Conservation (phyloP, 2,329 filamentous ascomycete genomes). For the Venturia effusa region DNA sequence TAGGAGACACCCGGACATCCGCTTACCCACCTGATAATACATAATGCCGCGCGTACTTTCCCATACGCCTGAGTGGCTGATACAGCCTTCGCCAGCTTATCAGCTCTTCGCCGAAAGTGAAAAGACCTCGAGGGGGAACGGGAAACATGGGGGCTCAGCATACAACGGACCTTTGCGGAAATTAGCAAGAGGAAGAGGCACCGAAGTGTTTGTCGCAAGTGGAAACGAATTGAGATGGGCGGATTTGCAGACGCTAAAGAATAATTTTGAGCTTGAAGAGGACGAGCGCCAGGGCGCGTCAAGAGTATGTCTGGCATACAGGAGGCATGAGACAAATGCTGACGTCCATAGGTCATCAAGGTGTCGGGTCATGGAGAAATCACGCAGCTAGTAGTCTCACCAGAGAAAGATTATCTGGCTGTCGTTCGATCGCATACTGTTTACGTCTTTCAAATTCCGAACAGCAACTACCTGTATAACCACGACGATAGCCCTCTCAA, state of each 20-base stretch:
- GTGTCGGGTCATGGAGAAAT: slow-evolving; percentile 73
- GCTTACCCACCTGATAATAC: neutral
- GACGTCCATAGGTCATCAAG: slow-evolving; percentile 52
- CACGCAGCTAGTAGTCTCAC: slow-evolving; percentile 74
- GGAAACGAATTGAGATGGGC: slow-evolving; percentile 90
- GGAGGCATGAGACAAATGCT: neutral
- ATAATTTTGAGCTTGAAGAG: slow-evolving; percentile 8
- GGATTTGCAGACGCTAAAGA: slow-evolving; percentile 68
- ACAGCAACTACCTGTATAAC: slow-evolving; percentile 54
- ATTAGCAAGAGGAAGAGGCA: slow-evolving; percentile 63
- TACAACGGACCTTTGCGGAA: slow-evolving; percentile 41
- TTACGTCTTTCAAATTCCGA: slow-evolving; percentile 77
- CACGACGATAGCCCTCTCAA: slow-evolving; percentile 60
- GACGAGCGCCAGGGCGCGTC: neutral
- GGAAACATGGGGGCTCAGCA: slow-evolving; percentile 19
- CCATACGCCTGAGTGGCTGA: slow-evolving; percentile 82
- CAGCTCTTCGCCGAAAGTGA: slow-evolving; percentile 49
- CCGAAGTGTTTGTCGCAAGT: slow-evolving; percentile 79
- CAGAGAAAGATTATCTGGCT: slow-evolving; percentile 69
- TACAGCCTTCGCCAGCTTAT: slow-evolving; percentile 64
- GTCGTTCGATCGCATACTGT: slow-evolving; percentile 80
- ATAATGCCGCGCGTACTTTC: slow-evolving; percentile 76
- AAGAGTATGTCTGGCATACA: neutral
- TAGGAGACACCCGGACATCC: neutral
- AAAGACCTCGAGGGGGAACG: slow-evolving; percentile 16